Conservation (phyloP, 129 eudicot species). For the Lactuca sativa region DNA sequence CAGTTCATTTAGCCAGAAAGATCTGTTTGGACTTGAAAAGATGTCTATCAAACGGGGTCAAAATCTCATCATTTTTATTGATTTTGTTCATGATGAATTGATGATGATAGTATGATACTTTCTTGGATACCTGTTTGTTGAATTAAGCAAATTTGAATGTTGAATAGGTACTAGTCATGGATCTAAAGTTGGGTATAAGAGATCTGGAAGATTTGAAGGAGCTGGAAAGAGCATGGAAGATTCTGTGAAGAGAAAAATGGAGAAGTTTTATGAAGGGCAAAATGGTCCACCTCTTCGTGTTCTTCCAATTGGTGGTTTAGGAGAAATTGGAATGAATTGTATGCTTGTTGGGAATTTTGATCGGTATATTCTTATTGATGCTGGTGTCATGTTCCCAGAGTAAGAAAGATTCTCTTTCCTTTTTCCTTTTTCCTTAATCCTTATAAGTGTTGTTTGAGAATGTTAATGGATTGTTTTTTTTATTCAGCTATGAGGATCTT, state of each 20-base stretch:
- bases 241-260: slow-evolving; percentile 93
- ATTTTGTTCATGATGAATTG: background rate
- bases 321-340: slow-evolving; percentile 99
- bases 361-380: slow-evolving; percentile 94
- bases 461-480: background rate
- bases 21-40: too few species aligned
- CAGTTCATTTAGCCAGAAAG: too few species aligned
- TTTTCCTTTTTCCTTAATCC: too few species aligned
- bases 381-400: slow-evolving; percentile 99
- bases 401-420: slow-evolving; percentile 36
- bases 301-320: slow-evolving; percentile 95
- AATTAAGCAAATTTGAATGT: background rate
- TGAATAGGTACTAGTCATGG: slow-evolving; percentile 26
- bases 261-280: slow-evolving; percentile 89
- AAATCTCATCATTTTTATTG: background rate
- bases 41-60: too few species aligned
- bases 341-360: slow-evolving; percentile 98
- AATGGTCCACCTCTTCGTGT: slow-evolving; percentile 93
- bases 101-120: background rate
- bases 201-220: slow-evolving; percentile 73
- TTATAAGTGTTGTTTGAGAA: too few species aligned
- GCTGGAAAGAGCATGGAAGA: slow-evolving; percentile 95
- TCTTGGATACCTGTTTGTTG: background rate
- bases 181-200: slow-evolving; percentile 46
- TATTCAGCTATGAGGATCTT: slow-evolving; percentile 82